Evolutionary conservation across 2,329 filamentous ascomycete genomes (phyloP), one percentile per base, ranked within the genome.

Genomic region (Herpotrichia juniperi): DNA sequence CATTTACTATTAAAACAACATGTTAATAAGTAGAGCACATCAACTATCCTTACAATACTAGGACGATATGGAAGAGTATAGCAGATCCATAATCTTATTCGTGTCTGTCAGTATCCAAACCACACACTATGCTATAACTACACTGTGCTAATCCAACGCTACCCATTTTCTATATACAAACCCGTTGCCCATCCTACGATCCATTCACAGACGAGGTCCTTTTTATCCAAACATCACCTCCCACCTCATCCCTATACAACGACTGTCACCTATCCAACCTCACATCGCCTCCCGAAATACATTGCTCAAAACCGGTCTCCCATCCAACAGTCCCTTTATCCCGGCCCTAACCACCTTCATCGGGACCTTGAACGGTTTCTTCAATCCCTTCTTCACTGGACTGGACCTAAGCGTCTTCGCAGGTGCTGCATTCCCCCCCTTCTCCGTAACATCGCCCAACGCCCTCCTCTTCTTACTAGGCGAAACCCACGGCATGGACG

Each of bases 221-320:
- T n/a, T n/a, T n/a, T n/a, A n/a, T n/a, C n/a, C n/a, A n/a, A n/a
- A n/a, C n/a, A n/a, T n/a, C n/a, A n/a, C n/a, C n/a, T n/a, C n/a
- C n/a, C n/a, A n/a, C 5, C 39, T n/a, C 7, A 7, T n/a, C 10
- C 39, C 11, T 21, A 21, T 24, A 22, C 9, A 46, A 30, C 21
- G 17, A 10, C 5, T 14, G 17, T 12, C 19, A 12, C 17, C 19
- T 16, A 35, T 42, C 42, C 12, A 40, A 26, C 1, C 16, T 57
- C 32, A 61, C 39, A 61, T 50, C 24, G 66, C 62, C 5, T 52
- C 90, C 74, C 94, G 91, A 62, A 92, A 79, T 58, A 96, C 86
- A 78, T 93, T 88, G 67, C 84, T 83, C 66, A 93, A 79, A 49
- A 96, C 81, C 30, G 86, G 83, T 64, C 86, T 85, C 30, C 83